phyloP scores from a whole-genome alignment of 805 yeast genomes.

The Komagataella kurtzmanii region DNA sequence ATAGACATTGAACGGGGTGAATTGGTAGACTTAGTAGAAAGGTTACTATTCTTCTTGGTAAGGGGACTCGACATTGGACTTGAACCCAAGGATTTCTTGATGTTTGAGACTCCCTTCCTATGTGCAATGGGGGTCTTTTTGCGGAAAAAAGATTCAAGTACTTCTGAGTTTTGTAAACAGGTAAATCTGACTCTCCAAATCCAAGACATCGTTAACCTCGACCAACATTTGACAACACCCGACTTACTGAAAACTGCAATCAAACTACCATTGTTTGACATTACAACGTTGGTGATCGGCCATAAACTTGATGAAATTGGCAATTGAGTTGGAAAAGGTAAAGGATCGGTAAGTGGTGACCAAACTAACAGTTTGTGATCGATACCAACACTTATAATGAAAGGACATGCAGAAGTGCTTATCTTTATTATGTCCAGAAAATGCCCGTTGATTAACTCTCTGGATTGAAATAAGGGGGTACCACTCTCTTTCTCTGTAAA shows the following conservation, averaged over 20 bases:
- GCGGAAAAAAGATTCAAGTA: slow-evolving; percentile 50
- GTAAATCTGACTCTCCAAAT: slow-evolving; percentile 38
- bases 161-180: slow-evolving; percentile 20
- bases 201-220: slow-evolving; percentile 39
- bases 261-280: slow-evolving; percentile 46
- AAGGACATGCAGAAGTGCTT: slow-evolving; percentile 47
- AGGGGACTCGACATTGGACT: not conserved
- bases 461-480: slow-evolving; percentile 10
- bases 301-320: slow-evolving; percentile 32
- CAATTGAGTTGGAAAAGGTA: slow-evolving; percentile 29
- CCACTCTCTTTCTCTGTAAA: slow-evolving; percentile 4
- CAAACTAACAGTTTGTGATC: slow-evolving; percentile 63
- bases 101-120: slow-evolving; percentile 10
- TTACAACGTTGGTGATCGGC: slow-evolving; percentile 47
- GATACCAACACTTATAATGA: slow-evolving; percentile 57
- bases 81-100: not conserved
- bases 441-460: slow-evolving; percentile 37
- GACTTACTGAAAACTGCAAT: slow-evolving; percentile 39
- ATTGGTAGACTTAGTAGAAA: not conserved
- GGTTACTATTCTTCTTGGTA: not conserved
- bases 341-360: slow-evolving; percentile 47
- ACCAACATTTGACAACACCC: slow-evolving; percentile 47
- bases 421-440: slow-evolving; percentile 49
- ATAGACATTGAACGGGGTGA: slow-evolving; percentile 12
- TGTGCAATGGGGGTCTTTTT: slow-evolving; percentile 31